These are phyloP conservation scores for Suillus alpinus DNA, from an alignment of 768 basidiomycete genomes.

Conservation along the genomic window DNA sequence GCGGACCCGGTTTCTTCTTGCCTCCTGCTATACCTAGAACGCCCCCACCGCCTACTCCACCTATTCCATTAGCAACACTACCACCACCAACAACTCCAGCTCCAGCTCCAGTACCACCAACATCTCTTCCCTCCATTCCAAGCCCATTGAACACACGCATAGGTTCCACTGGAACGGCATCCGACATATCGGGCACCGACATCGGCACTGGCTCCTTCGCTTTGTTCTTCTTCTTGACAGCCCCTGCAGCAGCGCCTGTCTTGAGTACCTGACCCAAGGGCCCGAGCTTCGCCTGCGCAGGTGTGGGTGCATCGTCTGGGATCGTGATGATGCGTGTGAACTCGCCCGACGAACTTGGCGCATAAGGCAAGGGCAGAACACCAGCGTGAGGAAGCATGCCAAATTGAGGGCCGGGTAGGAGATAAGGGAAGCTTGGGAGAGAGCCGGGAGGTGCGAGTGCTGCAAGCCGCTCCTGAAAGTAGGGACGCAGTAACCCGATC, in stretches of 20 bases:
- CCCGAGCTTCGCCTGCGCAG: conserved; percentile 68
- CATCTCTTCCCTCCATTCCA: conserved; percentile 11
- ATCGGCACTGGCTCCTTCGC: conserved; percentile 22
- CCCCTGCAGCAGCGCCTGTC: conserved; percentile 38
- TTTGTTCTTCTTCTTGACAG: conserved; percentile 61
- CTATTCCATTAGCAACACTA: conserved; percentile 6
- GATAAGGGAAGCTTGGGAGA: conserved; percentile 4
- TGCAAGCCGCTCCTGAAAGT: conserved; percentile 61
- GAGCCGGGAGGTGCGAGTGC: conserved; percentile 33
- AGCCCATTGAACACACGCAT: conserved; percentile 15
- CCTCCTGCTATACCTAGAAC: conserved; percentile 4
- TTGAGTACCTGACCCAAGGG: conserved; percentile 76
- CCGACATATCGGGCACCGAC: conserved; percentile 18
- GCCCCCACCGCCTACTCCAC: conserved; percentile 12
- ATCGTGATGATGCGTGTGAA: conserved; percentile 37
- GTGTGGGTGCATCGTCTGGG: conserved; percentile 61
- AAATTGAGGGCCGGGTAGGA: conserved; percentile 8
- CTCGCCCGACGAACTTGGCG: conserved; percentile 13
- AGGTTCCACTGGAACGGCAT: conserved; percentile 18
- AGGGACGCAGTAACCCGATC: conserved; percentile 80
- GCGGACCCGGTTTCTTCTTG: conserved; percentile 12
- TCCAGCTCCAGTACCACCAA: conserved; percentile 4
- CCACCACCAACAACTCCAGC: no score
- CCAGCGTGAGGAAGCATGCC: conserved; percentile 8
- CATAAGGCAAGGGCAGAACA: conserved; percentile 14